Base-by-base conservation (phyloP, 192 early-diverging fungal species). In the Phycomyces nitens region DNA sequence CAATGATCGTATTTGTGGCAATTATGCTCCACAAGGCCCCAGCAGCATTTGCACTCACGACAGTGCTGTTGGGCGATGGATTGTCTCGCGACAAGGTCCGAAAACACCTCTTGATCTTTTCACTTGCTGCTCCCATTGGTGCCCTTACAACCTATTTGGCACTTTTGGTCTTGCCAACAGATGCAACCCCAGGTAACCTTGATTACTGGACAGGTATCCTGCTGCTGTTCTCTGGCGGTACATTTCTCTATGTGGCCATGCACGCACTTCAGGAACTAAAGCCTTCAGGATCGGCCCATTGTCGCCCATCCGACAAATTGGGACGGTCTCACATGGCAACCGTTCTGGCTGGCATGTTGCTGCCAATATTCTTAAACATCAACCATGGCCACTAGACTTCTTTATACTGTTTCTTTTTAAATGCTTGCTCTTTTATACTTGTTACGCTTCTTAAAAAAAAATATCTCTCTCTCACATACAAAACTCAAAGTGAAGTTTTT, bases 1-100 rank as follows among this genome's bases (percentile, higher is more conserved):
- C 86, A 6, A 76, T 87, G 20, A 86, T 98, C 10, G 91, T 98
- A 20, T 98, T 96, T 68, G 53, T 98, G 18, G 96, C 96, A 3
- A 92, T 98, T 61, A 90, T 96, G 82, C 76, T 98, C 24, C 96
- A 98, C 82, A 98, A 98, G 75, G 94, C 94, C 5, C 96, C 96
- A 0, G 86, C 91, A 4, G 93, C 96, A 0, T 94, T 98, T 74
- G 94, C 93, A 0, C 80, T 98, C 9, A 82, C 90, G 16, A 95
- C 92, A 0, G 89, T 92, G 15, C 78, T 98, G 16, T 75, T 96
- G 56, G 80, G 84, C 60, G 86, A 92, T 55, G 88, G 92, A 6
- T 78, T 84, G 56, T 78, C 82, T 8, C 73, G 77, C 26, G 77
- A 80, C 15, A 80, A 82, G 56, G 83, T 95, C 50, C 82, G 86